A percentile compares a stretch with the other conserved stretches of the same genome.
These are phyloP conservation scores for Rutstroemia sydowiana DNA, from an alignment of 2,329 filamentous ascomycete genomes.

Conservation along the genomic window DNA sequence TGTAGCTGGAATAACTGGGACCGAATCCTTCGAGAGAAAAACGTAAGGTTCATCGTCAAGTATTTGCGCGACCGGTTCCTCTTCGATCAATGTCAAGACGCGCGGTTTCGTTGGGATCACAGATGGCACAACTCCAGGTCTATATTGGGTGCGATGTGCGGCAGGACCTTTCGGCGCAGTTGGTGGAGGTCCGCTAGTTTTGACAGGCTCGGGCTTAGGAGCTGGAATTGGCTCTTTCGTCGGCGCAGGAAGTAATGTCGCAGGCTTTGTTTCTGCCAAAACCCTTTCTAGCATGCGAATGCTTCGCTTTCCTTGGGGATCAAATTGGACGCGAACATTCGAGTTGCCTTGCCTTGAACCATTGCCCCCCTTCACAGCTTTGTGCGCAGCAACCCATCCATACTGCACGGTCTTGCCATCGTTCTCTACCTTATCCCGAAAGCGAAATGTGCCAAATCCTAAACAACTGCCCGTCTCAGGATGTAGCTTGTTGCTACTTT, in stretches of 20 bases:
- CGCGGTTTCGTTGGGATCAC: conserved; percentile 39
- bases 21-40: conserved; percentile 78
- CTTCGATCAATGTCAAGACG: conserved; percentile 51
- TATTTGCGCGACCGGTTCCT: conserved; percentile 52
- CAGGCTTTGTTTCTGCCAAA: conserved; percentile 54
- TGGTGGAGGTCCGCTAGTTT: conserved; percentile 60
- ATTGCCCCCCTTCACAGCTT: conserved; percentile 69
- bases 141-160: conserved; percentile 24
- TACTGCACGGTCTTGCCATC: conserved; percentile 44
- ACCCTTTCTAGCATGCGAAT: conserved; percentile 68
- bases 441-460: conserved; percentile 86
- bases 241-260: conserved; percentile 22
- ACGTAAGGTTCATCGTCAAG: conserved; percentile 80
- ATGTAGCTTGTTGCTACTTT: conserved; percentile 90
- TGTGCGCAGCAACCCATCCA: conserved; percentile 73
- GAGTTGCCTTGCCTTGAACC: conserved; percentile 73
- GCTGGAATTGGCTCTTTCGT: conserved; percentile 30
- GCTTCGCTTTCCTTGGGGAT: conserved; percentile 81
- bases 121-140: conserved; percentile 15
- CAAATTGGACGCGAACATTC: conserved; percentile 74
- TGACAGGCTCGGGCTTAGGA: conserved; percentile 33
- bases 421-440: conserved; percentile 58
- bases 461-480: conserved; percentile 90
- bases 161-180: conserved; percentile 78
- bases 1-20: conserved; percentile 79